These are phyloP conservation scores for Rugonectria rugulosa DNA, from an alignment of 2,329 filamentous ascomycete genomes.

Conservation along the genomic window DNA sequence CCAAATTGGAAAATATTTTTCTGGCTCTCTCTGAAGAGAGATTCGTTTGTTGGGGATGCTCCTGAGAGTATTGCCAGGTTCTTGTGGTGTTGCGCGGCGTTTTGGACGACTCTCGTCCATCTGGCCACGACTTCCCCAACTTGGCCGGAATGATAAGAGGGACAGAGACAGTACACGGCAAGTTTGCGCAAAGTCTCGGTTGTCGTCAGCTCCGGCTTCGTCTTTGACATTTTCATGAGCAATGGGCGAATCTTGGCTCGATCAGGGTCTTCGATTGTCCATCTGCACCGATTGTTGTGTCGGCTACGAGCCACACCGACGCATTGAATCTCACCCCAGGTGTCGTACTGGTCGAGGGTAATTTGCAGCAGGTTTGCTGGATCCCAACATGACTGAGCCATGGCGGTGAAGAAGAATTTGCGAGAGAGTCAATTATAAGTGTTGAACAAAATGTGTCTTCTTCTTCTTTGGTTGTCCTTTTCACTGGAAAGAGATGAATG, in stretches of 20 bases:
- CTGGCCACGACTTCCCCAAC: neutral
- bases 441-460: neutral
- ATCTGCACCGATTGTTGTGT: constrained; percentile 3
- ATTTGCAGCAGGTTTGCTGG: constrained; percentile 1
- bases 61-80: neutral
- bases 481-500: too few species aligned
- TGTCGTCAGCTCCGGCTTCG: neutral
- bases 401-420: neutral
- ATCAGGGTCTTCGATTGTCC: constrained; percentile 2
- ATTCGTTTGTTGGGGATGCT: neutral
- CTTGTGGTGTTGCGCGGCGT: constrained; percentile 1
- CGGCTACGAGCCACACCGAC: constrained; percentile 1
- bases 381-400: neutral
- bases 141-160: neutral
- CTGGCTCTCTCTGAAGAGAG: neutral
- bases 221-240: neutral
- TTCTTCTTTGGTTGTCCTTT: too few species aligned
- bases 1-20: neutral
- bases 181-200: neutral
- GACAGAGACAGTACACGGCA: neutral
- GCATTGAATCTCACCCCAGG: neutral
- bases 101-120: neutral
- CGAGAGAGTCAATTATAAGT: neutral
- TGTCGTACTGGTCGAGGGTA: neutral
- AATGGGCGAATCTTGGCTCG: neutral